These are phyloP conservation scores for Ophioceras dolichostomum DNA, from an alignment of 2,329 filamentous ascomycete species.

Conservation along the genomic window DNA sequence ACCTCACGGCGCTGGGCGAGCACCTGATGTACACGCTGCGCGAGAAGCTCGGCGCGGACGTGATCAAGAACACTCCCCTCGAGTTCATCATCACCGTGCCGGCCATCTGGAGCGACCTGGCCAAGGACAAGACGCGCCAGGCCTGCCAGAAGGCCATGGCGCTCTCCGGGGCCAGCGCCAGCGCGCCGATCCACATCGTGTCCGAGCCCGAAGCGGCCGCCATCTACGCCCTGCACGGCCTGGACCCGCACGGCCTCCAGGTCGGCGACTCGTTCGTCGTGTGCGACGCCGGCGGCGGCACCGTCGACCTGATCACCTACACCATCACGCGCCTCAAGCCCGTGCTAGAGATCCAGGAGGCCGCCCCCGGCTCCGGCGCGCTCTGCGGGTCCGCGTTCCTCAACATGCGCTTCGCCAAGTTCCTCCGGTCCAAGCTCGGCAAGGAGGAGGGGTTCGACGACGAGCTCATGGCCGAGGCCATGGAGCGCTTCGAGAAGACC, in stretches of 20 bases:
- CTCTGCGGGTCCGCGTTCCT: slow-evolving; percentile 36
- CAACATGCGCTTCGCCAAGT: slow-evolving; percentile 32
- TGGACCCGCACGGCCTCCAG: slow-evolving; percentile 26
- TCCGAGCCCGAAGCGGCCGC: slow-evolving; percentile 42
- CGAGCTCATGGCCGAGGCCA: slow-evolving; percentile 24
- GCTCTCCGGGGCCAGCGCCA: neutral
- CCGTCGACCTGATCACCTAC: slow-evolving; percentile 40
- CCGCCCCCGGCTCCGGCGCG: slow-evolving; percentile 33
- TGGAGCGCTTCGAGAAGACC: slow-evolving; percentile 31
- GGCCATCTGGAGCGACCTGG: slow-evolving; percentile 44
- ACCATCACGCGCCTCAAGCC: slow-evolving; percentile 30
- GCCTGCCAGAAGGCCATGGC: slow-evolving; percentile 24
- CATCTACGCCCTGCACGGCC: slow-evolving; percentile 31
- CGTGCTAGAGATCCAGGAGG: slow-evolving; percentile 31
- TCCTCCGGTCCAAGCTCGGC: slow-evolving; percentile 29
- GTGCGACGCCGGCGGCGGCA: slow-evolving; percentile 41
- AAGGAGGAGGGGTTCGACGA: slow-evolving; percentile 29
- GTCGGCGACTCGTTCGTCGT: slow-evolving; percentile 36
- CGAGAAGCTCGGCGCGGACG: slow-evolving; percentile 24
- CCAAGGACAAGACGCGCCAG: slow-evolving; percentile 35
- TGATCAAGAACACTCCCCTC: slow-evolving; percentile 29
- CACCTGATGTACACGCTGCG: slow-evolving; percentile 33
- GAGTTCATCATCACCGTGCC: slow-evolving; percentile 42
- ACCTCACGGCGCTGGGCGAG: slow-evolving; percentile 31
- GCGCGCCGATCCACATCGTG: slow-evolving; percentile 18